Base-by-base conservation (phyloP, 257 asterid species). In the Scutellaria baicalensis region DNA sequence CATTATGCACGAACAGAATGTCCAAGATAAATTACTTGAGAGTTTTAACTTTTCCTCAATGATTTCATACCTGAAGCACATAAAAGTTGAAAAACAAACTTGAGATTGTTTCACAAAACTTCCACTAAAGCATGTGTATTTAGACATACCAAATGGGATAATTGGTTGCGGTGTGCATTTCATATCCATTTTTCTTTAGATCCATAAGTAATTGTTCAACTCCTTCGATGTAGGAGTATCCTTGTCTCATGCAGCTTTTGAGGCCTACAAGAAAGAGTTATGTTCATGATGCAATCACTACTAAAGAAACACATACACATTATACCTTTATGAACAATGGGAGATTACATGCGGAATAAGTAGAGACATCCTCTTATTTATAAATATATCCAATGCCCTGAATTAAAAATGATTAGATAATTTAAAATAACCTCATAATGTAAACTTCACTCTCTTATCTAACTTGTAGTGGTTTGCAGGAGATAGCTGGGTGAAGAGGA, bases 1-100 rank as follows among this genome's bases (percentile, higher is more conserved):
- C 84, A 86, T 85, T 77, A 55, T 59, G 79, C 98, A 93, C 35
- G 98, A 93, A 79, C 97, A 93, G 80, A 93, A 93, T 64, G 98
- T 93, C 98, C 98, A 90, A 73, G 95, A 93, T 71, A 93, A 73
- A 86, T 87, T 87, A 64, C 75, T 78, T 18, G 97, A 90, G 66
- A 93, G 89, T 64, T 85, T 83, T 66, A 93, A 84, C 81, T 90
- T 88, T 14, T 90, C 92, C 79, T 93, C 98, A 66, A 93, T 90
- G 73, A 93, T 87, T 74, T 79, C 77, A 73, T 85, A 93, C 98
- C 97, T 93, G 82, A 77, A 76, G 72, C 59, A 56, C 17, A 48
- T 60, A 36, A 69, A 8, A 36, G 38, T 50, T 58, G 66, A 69
- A 10, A 71, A 47, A 36, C 43, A 70, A 50, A 64, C 63, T 59